Percentiles rank a stretch among this genome's conserved stretches.
These are phyloP conservation scores for Oryza glaberrima DNA, from an alignment of 176 grass and related monocot genomes.

Conservation along the genomic window DNA sequence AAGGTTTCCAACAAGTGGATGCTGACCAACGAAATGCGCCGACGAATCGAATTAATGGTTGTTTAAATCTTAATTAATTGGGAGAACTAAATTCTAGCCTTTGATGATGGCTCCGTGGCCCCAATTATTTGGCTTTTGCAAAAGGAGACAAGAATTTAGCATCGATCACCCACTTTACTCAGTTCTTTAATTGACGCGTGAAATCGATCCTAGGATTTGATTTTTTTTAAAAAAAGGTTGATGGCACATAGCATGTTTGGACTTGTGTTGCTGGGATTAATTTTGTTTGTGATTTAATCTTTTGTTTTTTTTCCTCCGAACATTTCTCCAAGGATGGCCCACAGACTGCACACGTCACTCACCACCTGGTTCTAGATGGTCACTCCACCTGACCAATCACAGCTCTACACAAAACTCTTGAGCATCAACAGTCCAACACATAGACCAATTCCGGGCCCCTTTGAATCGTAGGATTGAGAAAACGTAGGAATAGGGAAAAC, in stretches of 20 bases:
- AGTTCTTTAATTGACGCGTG: background rate
- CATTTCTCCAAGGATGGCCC: background rate
- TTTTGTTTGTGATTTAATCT: background rate
- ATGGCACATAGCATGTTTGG: background rate
- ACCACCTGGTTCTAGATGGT: background rate
- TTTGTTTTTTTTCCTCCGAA: background rate
- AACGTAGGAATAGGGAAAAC: too few relatives aligned
- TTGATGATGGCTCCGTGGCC: background rate
- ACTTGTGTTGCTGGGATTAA: background rate
- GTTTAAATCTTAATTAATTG: background rate
- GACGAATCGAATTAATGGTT: background rate
- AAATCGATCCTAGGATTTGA: background rate
- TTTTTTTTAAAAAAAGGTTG: background rate
- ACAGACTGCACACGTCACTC: background rate
- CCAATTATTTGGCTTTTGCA: background rate
- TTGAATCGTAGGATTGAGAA: too few relatives aligned
- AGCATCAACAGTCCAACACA: background rate
- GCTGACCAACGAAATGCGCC: background rate
- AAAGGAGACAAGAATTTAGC: background rate
- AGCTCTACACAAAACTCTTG: background rate
- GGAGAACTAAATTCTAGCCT: background rate
- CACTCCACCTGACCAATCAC: background rate
- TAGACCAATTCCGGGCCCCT: background rate
- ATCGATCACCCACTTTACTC: background rate
- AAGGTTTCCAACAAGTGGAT: background rate